Conservation (phyloP, 2,329 filamentous ascomycete genomes). For the Hirsutella thompsonii region DNA sequence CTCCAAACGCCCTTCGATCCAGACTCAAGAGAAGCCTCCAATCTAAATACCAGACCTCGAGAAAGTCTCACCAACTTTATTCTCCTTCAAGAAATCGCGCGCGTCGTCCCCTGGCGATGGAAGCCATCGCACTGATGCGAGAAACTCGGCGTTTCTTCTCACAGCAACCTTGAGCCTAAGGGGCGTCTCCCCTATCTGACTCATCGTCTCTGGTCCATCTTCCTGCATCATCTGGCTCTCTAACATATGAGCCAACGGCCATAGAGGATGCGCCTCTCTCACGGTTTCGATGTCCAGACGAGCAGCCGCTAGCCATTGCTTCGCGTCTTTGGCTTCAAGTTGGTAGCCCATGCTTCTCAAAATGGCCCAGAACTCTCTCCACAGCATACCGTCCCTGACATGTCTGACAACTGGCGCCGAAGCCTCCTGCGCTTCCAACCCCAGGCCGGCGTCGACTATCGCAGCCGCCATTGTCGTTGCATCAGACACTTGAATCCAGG, state of each 20-base stretch:
- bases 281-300: constrained; percentile 2
- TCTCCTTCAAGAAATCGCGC: neutral
- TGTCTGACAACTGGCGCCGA: neutral
- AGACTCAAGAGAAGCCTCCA: neutral
- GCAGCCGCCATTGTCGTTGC: constrained; percentile 3
- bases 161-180: constrained; percentile 2
- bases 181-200: neutral
- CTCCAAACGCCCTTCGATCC: neutral
- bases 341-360: neutral
- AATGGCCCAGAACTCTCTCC: constrained; percentile 2
- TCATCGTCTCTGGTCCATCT: neutral
- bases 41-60: neutral
- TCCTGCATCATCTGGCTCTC: constrained; percentile 1
- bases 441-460: constrained; percentile 3
- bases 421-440: neutral
- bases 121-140: neutral
- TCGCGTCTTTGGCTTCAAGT: neutral
- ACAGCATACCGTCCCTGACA: constrained; percentile 2
- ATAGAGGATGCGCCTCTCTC: constrained; percentile 4
- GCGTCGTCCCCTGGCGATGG: neutral
- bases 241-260: constrained; percentile 3
- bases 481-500: constrained; percentile 5
- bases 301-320: neutral
- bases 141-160: constrained; percentile 1
- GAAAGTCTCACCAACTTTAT: neutral